These are phyloP conservation scores for Manihot esculenta DNA, from an alignment of 441 rosid species.

Conservation along the genomic window DNA sequence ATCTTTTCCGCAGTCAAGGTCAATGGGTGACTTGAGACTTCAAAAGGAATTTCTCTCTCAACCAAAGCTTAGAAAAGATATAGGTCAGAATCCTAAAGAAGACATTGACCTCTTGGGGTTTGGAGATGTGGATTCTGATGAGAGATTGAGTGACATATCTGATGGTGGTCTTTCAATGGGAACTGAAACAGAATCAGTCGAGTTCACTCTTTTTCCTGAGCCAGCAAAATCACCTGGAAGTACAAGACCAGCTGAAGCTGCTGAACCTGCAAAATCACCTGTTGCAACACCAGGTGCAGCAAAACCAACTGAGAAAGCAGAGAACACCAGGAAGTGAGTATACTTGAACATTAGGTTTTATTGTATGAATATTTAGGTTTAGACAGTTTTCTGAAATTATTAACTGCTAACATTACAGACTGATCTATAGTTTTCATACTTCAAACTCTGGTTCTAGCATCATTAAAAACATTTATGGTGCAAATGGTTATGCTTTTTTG, in stretches of 20 bases:
- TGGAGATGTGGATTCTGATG: slow-evolving; percentile 74
- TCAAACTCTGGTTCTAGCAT: too few species aligned
- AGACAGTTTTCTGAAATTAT: not conserved
- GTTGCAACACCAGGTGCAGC: slow-evolving; percentile 11
- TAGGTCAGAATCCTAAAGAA: slow-evolving; percentile 42
- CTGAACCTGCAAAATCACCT: slow-evolving; percentile 45
- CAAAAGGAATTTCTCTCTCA: slow-evolving; percentile 33
- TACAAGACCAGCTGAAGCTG: slow-evolving; percentile 14
- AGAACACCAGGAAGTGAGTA: slow-evolving; percentile 49
- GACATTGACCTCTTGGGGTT: slow-evolving; percentile 75
- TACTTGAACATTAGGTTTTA: slow-evolving; percentile 7
- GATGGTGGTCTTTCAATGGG: slow-evolving; percentile 92
- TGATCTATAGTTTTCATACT: too few species aligned
- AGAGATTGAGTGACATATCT: slow-evolving; percentile 93
- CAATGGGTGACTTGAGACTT: slow-evolving; percentile 36
- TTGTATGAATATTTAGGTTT: not conserved
- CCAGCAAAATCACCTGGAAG: slow-evolving; percentile 36
- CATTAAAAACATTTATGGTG: too few species aligned
- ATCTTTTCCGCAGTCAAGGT: slow-evolving; percentile 23
- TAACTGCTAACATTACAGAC: not conserved
- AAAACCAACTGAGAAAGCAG: slow-evolving; percentile 35
- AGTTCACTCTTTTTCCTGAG: slow-evolving; percentile 80
- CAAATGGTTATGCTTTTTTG: too few species aligned
- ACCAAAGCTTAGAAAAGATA: slow-evolving; percentile 36
- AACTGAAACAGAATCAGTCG: slow-evolving; percentile 86